Percentiles rank a stretch among this genome's conserved stretches.
Conservation (phyloP, 2,329 filamentous ascomycete species). For the Fusarium equiseti region DNA sequence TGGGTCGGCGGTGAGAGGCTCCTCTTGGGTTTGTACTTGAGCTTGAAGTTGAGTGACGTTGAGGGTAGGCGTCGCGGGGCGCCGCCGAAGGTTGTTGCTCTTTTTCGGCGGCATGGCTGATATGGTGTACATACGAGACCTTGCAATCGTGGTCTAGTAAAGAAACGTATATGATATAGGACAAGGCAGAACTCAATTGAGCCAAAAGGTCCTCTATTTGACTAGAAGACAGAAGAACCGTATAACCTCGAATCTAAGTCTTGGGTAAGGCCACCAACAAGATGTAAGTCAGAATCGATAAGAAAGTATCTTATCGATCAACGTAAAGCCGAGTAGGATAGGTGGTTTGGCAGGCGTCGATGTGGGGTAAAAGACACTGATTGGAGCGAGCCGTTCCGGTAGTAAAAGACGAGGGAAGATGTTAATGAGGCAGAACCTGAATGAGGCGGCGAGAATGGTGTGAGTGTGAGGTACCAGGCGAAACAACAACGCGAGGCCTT, state of each 20-base stretch:
- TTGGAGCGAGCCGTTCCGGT: slow-evolving; percentile 33
- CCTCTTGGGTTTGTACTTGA: slow-evolving; percentile 42
- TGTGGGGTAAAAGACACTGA: slow-evolving; percentile 46
- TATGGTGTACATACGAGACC: slow-evolving; percentile 13
- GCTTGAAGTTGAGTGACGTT: slow-evolving; percentile 46
- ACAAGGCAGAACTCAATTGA: slow-evolving; percentile 10
- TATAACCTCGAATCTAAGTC: not conserved
- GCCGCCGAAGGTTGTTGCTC: slow-evolving; percentile 48
- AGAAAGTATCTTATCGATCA: slow-evolving; percentile 48
- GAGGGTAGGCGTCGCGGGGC: slow-evolving; percentile 58
- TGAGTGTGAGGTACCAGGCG: slow-evolving; percentile 31
- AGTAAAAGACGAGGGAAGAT: slow-evolving; percentile 17
- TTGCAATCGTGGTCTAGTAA: slow-evolving; percentile 18
- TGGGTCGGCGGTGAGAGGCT: slow-evolving; percentile 53
- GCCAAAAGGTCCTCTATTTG: slow-evolving; percentile 1
- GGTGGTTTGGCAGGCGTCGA: slow-evolving; percentile 39
- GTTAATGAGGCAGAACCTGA: slow-evolving; percentile 16
- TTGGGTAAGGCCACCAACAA: slow-evolving; percentile 23
- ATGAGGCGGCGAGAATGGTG: slow-evolving; percentile 25
- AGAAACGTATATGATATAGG: slow-evolving; percentile 46
- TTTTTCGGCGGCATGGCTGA: slow-evolving; percentile 51
- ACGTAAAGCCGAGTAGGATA: slow-evolving; percentile 15
- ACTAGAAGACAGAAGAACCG: not conserved
- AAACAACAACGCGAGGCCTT: slow-evolving; percentile 18
- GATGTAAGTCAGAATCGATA: slow-evolving; percentile 1